Conservation (phyloP, 495 filamentous ascomycete species). For the Melanomma pulvis-pyrius region DNA sequence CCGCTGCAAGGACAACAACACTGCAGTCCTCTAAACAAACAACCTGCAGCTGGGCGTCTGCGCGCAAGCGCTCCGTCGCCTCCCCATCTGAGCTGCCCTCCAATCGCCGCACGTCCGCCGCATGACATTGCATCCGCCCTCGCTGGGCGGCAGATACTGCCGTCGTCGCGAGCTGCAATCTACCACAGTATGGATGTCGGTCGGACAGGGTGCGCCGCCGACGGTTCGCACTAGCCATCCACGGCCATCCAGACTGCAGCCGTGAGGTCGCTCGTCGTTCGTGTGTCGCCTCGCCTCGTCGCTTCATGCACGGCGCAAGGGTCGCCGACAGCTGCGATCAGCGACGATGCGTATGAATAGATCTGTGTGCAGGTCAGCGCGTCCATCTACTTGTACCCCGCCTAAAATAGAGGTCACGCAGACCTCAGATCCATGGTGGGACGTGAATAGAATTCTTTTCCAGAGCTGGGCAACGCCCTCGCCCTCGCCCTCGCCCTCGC, state of each 20-base stretch:
- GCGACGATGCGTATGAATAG: neutral
- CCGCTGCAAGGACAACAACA: neutral
- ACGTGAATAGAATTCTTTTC: no score
- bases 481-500: no score
- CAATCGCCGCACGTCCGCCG: constrained; percentile 7
- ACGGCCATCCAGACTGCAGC: neutral
- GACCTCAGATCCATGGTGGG: neutral
- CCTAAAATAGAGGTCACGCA: neutral
- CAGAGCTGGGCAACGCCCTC: neutral
- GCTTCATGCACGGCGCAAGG: neutral
- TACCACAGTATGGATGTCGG: neutral
- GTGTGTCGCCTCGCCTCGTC: no score
- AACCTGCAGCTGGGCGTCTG: neutral
- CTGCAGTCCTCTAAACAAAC: neutral
- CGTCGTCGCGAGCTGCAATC: neutral
- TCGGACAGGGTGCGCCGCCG: neutral
- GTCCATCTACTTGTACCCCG: neutral
- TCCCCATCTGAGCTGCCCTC: neutral
- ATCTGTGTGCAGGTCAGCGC: neutral
- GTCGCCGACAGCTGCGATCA: neutral
- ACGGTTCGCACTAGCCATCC: neutral
- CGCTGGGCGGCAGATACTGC: neutral
- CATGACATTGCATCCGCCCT: neutral
- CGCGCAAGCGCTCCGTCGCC: neutral
- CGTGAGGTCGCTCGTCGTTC: neutral